Evolutionary conservation across 768 basidiomycete species (phyloP), one percentile per base, ranked within the genome.

Genomic region (Infundibulicybe gibba): DNA sequence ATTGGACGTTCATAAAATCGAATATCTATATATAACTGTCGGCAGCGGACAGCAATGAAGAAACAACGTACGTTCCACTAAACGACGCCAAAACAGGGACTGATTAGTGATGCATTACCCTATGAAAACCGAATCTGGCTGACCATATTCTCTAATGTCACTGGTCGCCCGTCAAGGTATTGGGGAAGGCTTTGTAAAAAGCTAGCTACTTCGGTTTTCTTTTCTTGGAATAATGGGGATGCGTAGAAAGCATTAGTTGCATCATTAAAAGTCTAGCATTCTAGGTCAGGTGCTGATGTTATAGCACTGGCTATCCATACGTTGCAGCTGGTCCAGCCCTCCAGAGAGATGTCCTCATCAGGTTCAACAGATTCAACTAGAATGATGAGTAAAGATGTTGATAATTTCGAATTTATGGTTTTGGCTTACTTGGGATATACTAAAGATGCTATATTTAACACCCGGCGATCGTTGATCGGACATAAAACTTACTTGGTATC

Each of bases 1-100:
- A 72, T 54, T 85, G 73, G 43, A 89, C 84, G 57, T 87, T 87
- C 73, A 89, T 81, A 52, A 76, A 89, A 54, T 87, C 83, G 57
- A 66, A 87, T 43, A 87, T 75, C 83, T 85, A 17, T 5, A 20
- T 40, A 20, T 14, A 16, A 15, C 20, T 33, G 12, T 44, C 35
- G 11, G 39, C 2, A 32, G 41, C 21, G 19, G 10, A 32, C 21
- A 48, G 44, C 17, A 21, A 6, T 10, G 40, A 31, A 19, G 38
- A 15, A 8, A 3, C 8, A 17, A 32, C 62, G 61, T 43, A 73
- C 70, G 44, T 73, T 73, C 62, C 66, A 68, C 68, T 71, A 48
- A 25, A 25, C 25, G 15, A 40, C 44, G 42, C 30, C 12, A 53
- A 14, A 20, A 39, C 14, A 12, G 12, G 32, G 25, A 15, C 3